These are phyloP conservation scores for Pinus albicaulis DNA, from an alignment of 75 land plant species.

Conservation along the genomic window DNA sequence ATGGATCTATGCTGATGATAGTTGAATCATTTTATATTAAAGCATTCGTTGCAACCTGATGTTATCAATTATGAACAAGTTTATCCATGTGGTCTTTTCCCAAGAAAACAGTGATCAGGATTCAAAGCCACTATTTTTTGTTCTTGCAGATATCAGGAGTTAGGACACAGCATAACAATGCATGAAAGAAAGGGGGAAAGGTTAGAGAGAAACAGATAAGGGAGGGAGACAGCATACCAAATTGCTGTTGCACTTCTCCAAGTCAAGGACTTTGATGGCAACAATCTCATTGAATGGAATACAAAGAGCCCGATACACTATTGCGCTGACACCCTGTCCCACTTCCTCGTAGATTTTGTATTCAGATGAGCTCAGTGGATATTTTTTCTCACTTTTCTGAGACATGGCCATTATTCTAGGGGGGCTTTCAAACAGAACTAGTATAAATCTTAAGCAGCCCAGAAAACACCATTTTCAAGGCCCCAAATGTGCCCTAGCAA, in stretches of 20 bases:
- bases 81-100: too few species aligned
- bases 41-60: too few species aligned
- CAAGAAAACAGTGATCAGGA: too few species aligned
- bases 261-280: conserved; percentile 64
- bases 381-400: conserved; percentile 19
- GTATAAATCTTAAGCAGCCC: conserved; percentile 2
- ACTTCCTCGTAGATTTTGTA: conserved; percentile 55
- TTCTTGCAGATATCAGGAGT: too few species aligned
- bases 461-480: not conserved
- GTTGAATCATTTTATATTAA: too few species aligned
- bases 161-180: too few species aligned
- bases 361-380: conserved; percentile 40
- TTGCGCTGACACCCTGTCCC: conserved; percentile 69
- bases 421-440: not conserved
- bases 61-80: too few species aligned
- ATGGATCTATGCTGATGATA: too few species aligned
- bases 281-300: conserved; percentile 60
- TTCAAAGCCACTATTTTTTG: too few species aligned
- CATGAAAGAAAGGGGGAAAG: not conserved
- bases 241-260: conserved; percentile 54
- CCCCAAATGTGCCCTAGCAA: conserved; percentile 1
- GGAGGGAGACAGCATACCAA: conserved; percentile 30
- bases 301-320: conserved; percentile 56
- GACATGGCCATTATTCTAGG: not conserved
- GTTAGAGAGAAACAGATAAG: not conserved